phyloP scores from a whole-genome alignment of 2,329 filamentous ascomycete species.

The Trichoderma koningii region DNA sequence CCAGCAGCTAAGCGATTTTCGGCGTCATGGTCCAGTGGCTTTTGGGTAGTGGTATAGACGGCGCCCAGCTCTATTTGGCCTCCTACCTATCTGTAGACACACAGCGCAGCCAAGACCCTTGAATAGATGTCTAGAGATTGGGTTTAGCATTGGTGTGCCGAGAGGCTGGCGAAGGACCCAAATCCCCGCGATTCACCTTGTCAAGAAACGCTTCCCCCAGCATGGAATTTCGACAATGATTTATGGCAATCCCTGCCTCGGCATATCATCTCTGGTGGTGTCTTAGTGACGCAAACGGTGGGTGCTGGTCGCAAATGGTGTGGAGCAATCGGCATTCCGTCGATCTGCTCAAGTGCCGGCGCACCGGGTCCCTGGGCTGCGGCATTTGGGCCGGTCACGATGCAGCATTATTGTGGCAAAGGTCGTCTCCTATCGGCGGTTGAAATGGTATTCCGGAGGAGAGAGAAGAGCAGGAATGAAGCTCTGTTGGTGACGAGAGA shows the following conservation, averaged over 20 bases:
- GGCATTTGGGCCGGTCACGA: neutral
- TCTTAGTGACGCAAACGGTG: neutral
- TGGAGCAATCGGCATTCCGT: neutral
- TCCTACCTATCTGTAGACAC: neutral
- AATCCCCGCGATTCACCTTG: neutral
- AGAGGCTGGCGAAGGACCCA: neutral
- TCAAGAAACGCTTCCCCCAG: too few species aligned
- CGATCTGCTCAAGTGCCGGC: neutral
- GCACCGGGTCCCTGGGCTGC: neutral
- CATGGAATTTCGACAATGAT: too few species aligned
- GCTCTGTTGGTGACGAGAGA: neutral
- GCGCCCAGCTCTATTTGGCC: constrained; percentile 6
- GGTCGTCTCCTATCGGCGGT: neutral
- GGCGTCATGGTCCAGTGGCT: neutral
- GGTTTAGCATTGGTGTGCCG: neutral
- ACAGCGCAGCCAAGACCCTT: neutral
- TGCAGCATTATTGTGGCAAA: constrained; percentile 6
- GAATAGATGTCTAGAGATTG: neutral
- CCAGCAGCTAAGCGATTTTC: neutral
- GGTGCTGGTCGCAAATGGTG: too few species aligned
- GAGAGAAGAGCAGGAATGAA: neutral
- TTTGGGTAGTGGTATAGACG: neutral
- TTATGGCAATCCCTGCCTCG: too few species aligned
- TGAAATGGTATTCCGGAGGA: too few species aligned
- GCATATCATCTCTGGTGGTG: too few species aligned